Conservation (phyloP, 345 rosid genomes). For the Dipteronia dyeriana region DNA sequence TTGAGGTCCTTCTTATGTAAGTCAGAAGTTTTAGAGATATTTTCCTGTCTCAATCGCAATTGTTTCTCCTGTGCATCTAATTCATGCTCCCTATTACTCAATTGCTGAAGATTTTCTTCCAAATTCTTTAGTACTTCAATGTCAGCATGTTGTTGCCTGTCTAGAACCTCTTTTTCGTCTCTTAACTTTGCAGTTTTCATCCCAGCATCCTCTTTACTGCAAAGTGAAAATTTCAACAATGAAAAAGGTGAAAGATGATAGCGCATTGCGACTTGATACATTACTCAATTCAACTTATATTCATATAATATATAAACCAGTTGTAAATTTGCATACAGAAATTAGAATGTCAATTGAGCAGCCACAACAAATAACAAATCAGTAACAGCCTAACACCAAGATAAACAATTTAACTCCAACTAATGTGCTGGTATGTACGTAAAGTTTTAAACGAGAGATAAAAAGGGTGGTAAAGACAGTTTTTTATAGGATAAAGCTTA, state of each 20-base stretch:
- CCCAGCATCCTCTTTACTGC: conserved; percentile 96
- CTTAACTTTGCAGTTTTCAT: conserved; percentile 83
- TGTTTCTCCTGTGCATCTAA: conserved; percentile 77
- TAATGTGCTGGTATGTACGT: background rate
- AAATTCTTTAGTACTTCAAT: conserved; percentile 85
- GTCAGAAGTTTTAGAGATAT: conserved; percentile 58
- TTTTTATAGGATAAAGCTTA: no score
- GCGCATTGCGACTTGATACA: background rate
- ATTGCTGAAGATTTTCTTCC: conserved; percentile 92
- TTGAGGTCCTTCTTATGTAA: conserved; percentile 62
- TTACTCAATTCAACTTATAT: background rate
- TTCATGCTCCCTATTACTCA: conserved; percentile 76
- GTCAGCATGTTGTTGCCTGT: conserved; percentile 90
- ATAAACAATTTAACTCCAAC: background rate
- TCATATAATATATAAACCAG: background rate
- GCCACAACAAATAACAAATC: background rate
- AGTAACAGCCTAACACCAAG: background rate
- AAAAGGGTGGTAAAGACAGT: background rate
- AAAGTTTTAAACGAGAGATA: background rate
- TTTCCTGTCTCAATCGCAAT: conserved; percentile 60
- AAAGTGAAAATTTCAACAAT: conserved; percentile 24
- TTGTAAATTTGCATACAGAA: background rate
- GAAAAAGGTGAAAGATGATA: background rate
- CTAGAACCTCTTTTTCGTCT: conserved; percentile 94
- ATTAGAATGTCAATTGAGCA: background rate